A percentile compares a stretch with the other conserved stretches of the same genome.
phyloP scores from a whole-genome alignment of 768 basidiomycete species.

The Agaricus bisporus region DNA sequence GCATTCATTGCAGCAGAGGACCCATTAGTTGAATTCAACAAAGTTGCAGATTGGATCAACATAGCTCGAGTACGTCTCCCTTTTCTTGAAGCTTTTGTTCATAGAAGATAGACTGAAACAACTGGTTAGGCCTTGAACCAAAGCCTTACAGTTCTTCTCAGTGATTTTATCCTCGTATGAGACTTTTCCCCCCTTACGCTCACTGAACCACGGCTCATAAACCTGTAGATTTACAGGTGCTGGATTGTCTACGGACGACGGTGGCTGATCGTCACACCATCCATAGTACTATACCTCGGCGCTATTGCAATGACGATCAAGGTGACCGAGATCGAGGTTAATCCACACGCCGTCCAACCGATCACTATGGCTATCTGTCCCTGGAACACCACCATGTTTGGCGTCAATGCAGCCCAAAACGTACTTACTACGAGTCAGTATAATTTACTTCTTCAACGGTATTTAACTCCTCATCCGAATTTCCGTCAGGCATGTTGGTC shows the following conservation, averaged over 20 bases:
- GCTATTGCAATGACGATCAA: background rate
- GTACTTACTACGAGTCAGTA: constrained; percentile 1
- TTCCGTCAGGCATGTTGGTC: background rate
- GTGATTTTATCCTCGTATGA: constrained; percentile 7
- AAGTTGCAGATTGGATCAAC: constrained; percentile 1
- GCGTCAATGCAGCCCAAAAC: background rate
- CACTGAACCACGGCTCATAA: background rate
- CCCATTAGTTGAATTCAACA: background rate
- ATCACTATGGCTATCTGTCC: background rate
- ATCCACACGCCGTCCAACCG: background rate
- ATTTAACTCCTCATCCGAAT: background rate
- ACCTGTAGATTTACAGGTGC: background rate
- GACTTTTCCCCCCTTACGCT: background rate
- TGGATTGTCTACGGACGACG: constrained; percentile 3
- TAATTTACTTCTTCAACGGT: background rate
- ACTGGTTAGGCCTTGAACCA: background rate
- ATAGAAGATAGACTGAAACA: background rate
- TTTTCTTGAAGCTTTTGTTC: background rate
- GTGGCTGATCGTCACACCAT: background rate
- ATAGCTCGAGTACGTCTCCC: background rate
- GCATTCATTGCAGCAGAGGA: background rate
- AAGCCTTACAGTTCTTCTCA: background rate
- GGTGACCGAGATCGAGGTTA: background rate
- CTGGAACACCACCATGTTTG: background rate
- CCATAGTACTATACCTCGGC: background rate